Evolutionary conservation across 192 early-diverging fungal genomes (phyloP), one percentile per base, ranked within the genome.

Genomic region (Chytriomyces sp.): DNA sequence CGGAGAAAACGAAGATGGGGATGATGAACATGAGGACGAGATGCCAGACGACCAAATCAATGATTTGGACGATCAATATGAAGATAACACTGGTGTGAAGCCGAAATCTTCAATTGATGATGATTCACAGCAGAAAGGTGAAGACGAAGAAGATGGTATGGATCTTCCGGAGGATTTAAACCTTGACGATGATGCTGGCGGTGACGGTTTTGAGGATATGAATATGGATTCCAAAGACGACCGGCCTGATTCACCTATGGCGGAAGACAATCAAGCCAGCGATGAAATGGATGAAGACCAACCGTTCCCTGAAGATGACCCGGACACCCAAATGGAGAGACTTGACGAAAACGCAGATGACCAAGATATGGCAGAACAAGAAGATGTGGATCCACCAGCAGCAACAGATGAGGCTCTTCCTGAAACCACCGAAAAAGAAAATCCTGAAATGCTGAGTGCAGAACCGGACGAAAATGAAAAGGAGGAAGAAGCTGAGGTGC

Each of bases 91-190:
- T 59, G 84, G 82, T 9, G 46, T 86, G 10, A 84, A 87, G 48
- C 75, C 82, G 0, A 86, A 83, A 74, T 75, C 73, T 9, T 64
- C 63, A 13, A 75, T 75, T 44, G 73, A 75, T 10, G 73, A 75
- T 11, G 71, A 78, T 26, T 86, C 82, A 0, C 70, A 72, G 7
- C 49, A 80, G 11, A 62, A 75, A 7, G 83, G 83, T 20, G 88
- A 87, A 50, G 82, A 80, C 45, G 86, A 87, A 53, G 91, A 91
- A 79, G 91, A 94, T 60, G 91, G 89, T 43, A 77, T 92, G 72
- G 91, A 94, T 48, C 79, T 95, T 35, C 93, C 93, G 9, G 93
- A 95, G 46, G 89, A 94, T 57, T 67, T 95, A 83, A 87, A 91
- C 68, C 80, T 94, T 63, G 91, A 93, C 18, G 67, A 61, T 44